Percentiles rank a stretch among this genome's conserved stretches.
Evolutionary conservation across 805 yeast genomes (phyloP).

Genomic region (Komagataella phaffii): DNA sequence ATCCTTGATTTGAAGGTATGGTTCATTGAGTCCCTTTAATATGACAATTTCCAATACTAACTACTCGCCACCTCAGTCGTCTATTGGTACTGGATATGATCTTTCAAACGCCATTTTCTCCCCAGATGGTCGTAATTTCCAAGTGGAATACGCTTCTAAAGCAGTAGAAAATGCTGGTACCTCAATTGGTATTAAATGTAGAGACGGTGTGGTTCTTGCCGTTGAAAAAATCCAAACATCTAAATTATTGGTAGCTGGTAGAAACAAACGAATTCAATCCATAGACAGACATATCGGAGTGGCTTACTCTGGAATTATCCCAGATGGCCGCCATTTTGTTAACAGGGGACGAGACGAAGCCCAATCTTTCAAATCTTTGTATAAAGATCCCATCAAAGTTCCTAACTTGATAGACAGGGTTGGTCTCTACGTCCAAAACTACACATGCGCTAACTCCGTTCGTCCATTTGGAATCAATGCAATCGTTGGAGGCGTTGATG

Average conservation of each 20-base stretch:
- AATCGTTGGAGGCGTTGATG: constrained; percentile 88
- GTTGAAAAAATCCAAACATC: constrained; percentile 89
- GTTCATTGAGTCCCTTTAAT: not conserved
- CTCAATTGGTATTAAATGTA: constrained; percentile 81
- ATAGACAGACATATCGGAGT: constrained; percentile 91
- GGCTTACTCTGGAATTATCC: constrained; percentile 87
- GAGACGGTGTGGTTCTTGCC: constrained; percentile 93
- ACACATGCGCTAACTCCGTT: constrained; percentile 90
- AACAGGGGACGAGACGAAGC: constrained; percentile 90
- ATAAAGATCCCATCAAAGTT: constrained; percentile 65
- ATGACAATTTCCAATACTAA: not conserved
- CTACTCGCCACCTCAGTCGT: constrained; percentile 28
- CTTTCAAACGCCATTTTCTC: constrained; percentile 92
- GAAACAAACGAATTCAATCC: constrained; percentile 83
- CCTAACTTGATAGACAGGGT: constrained; percentile 77
- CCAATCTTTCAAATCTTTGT: constrained; percentile 58
- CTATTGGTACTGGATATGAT: constrained; percentile 99
- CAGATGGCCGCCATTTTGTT: constrained; percentile 94
- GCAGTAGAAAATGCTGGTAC: constrained; percentile 98
- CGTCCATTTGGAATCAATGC: constrained; percentile 95
- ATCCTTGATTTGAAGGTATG: not conserved
- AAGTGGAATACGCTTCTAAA: constrained; percentile 93
- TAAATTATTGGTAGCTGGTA: constrained; percentile 77
- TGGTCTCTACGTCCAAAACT: constrained; percentile 88
- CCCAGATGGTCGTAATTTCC: constrained; percentile 91